phyloP scores from a whole-genome alignment of 305 asterid species.

The Lippia alba region DNA sequence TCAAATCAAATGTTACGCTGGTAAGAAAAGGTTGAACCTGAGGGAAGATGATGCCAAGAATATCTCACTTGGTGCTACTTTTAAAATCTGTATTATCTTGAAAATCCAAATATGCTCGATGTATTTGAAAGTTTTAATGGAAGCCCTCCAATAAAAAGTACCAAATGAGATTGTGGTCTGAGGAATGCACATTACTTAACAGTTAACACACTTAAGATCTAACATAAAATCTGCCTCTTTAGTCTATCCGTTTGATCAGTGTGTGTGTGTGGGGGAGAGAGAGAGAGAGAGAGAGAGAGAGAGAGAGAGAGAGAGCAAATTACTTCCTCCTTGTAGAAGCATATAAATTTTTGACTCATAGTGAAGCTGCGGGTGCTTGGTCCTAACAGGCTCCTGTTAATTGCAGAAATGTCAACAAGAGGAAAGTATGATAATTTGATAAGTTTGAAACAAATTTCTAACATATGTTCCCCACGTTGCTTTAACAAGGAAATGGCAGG shows the following conservation, averaged over 20 bases:
- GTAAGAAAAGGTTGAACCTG: too few species aligned
- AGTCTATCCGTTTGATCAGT: background rate
- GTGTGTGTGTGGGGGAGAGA: too few species aligned
- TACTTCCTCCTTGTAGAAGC: constrained; percentile 98
- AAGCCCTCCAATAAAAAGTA: background rate
- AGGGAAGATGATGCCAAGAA: too few species aligned
- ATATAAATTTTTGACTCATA: constrained; percentile 89
- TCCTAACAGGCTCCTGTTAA: constrained; percentile 79
- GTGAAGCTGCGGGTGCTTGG: constrained; percentile 93
- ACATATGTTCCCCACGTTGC: constrained; percentile 12
- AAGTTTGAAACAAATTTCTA: constrained; percentile 4
- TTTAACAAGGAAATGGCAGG: constrained; percentile 6
- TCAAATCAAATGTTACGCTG: too few species aligned
- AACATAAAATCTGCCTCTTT: background rate
- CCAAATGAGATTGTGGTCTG: background rate
- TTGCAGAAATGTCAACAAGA: constrained; percentile 30
- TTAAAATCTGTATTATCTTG: background rate
- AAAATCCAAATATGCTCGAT: background rate
- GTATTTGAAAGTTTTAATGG: background rate
- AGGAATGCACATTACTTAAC: constrained; percentile 3
- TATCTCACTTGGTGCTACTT: background rate
- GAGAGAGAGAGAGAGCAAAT: constrained; percentile 40
- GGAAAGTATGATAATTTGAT: background rate
- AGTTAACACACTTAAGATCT: background rate
- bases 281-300: too few species aligned